These are phyloP conservation scores for Hypomyces rosellus DNA, from an alignment of 2,329 filamentous ascomycete species.

Conservation along the genomic window DNA sequence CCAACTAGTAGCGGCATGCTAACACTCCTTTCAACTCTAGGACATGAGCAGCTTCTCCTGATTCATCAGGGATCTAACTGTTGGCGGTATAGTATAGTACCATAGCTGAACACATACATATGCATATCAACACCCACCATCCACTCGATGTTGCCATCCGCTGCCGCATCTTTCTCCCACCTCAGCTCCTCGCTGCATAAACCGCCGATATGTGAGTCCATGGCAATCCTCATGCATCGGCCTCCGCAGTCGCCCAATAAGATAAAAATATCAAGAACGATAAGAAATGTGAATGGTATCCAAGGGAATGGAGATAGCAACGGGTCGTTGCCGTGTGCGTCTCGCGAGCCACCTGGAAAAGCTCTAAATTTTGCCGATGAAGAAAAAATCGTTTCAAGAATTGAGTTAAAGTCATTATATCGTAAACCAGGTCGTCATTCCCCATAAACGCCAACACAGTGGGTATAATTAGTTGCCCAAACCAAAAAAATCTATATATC, in stretches of 20 bases:
- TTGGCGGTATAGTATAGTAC: no score
- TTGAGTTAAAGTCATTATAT: not conserved
- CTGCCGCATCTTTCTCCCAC: not conserved
- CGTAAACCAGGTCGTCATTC: conserved; percentile 2
- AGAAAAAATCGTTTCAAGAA: no score
- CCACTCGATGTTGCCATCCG: not conserved
- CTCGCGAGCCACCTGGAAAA: not conserved
- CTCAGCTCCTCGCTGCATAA: not conserved
- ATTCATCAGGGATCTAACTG: no score
- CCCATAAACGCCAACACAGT: not conserved
- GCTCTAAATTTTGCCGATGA: not conserved
- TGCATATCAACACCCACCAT: no score
- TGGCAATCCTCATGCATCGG: not conserved
- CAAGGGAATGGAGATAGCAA: not conserved
- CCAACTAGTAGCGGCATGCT: no score
- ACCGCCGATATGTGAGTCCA: not conserved
- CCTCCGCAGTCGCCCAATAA: not conserved
- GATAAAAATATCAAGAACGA: not conserved
- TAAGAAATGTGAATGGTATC: not conserved
- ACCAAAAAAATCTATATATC: conserved; percentile 25
- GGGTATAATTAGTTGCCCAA: conserved; percentile 2
- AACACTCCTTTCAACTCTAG: no score
- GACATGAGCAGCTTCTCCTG: no score
- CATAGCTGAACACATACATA: no score
- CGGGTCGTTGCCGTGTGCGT: not conserved